Base-by-base conservation (phyloP, 2,329 filamentous ascomycete species). In the Stagonosporopsis vannaccii region DNA sequence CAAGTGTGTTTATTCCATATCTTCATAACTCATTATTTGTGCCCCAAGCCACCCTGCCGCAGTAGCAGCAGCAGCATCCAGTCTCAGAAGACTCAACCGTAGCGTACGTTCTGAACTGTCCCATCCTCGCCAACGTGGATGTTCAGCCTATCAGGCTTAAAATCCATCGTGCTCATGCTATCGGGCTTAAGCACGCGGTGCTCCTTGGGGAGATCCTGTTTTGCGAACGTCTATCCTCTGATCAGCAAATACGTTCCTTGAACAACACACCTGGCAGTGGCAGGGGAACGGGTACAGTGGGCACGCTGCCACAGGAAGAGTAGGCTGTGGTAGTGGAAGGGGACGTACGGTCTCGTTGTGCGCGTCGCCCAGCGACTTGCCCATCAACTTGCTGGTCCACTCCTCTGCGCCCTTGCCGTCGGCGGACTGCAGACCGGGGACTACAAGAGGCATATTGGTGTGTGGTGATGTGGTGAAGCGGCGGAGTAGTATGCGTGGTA, bases 291-390 rank as follows among this genome's bases (percentile, higher is more conserved):
- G 44, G 25, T 43, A 53, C 1, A 59, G 43, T 6, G 49, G 47
- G 28, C 45, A 55, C 19, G 37, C 13, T n/a, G 6, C 11, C 8
- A 6, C 8, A 17, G n/a, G 5, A 12, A 13, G 11, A n/a, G 13
- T 26, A 23, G 12, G 22, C 3, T 15, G 42, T 11, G 35, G 11
- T 2, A 4, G 42, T 11, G 35, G 11, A 4, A 4, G 30, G 15
- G 6, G 15, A 68, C 71, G 19, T 68, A 81, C 80, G 19, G 76
- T 75, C 59, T 81, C 77, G 56, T 81, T 74, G 36, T 75, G 75
- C 25, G 57, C 51, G 13, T 83, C 80, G 12, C 81, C 81, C 33
- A 83, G 68, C 69, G 81, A 82, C 79, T 83, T 83, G 62, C 81
- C 81, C 67, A 79, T 75, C 20, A 83, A 73, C 74, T 82, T 77